Base-by-base conservation (phyloP, 208 protist species). In the Wallacemonas rigidus region DNA sequence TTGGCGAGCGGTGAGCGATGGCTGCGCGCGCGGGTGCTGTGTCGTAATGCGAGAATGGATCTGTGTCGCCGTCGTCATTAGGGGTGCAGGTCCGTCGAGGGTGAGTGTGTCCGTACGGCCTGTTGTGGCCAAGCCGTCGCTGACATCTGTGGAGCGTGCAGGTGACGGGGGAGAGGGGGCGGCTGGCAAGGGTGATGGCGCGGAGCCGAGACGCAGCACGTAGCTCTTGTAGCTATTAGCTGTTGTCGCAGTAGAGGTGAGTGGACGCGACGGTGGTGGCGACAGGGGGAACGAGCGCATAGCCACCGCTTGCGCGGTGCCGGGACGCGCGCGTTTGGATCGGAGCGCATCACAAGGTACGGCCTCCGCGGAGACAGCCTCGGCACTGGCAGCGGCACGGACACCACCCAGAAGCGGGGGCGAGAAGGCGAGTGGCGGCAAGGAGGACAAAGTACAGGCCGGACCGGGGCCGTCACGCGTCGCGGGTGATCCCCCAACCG, bases 121-220 rank as follows among this genome's bases (percentile, higher is more conserved):
- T 26, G 26, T 26, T 26, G 26, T 26, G 26, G 26, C 26, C 26
- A 26, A 26, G 26, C 26, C 26, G 45, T 12, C 45, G 12, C 45
- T 50, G 8, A 12, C 6, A 17, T 6, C 26, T n/a, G 53, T 1
- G 14, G 53, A 57, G 17, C 6, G 53, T 17, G 1, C 11, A 6
- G 53, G 53, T 17, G 17, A 57, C 15, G 53, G 11, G 53, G 53
- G 17, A 8, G 53, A 57, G 53, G 53, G 53, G 53, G 14, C 48
- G 14, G 8, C 48, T 9, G 26, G 26, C 26, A 26, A 26, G 26
- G 26, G 26, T 17, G 54, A 1, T 36, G 54, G 12, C 15, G 54
- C 54, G 54, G 56, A 62, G 56, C 56, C 56, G 4, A 62, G 56
- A 6, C 56, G 17, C 15, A 62, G 15, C 14, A 57, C 53, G 14